Conservation (phyloP, 73 alveolate genomes). For the Breviolum minutum region DNA sequence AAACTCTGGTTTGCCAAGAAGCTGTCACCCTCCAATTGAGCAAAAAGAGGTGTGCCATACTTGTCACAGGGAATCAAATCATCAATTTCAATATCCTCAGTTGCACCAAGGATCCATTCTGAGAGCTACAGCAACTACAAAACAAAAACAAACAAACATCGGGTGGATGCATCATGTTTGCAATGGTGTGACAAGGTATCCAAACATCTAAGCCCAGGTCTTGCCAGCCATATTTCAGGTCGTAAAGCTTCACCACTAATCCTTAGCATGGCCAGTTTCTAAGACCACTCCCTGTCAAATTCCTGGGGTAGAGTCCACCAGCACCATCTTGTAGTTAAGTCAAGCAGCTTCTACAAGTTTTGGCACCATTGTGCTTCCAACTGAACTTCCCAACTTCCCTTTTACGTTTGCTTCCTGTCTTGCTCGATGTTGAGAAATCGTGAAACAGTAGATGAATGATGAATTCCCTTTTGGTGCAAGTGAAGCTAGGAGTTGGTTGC, state of each 20-base stretch:
- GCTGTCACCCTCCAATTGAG: constrained; percentile 73
- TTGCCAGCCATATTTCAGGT: constrained; percentile 51
- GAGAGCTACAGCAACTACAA: neutral
- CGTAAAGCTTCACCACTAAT: constrained; percentile 39
- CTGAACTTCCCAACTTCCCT: no score
- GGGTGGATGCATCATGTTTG: neutral
- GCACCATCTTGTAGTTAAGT: no score
- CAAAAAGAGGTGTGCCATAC: constrained; percentile 56
- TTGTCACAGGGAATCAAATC: constrained; percentile 75
- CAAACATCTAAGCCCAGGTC: neutral
- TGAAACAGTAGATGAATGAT: no score
- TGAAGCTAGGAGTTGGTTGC: no score
- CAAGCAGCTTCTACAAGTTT: no score
- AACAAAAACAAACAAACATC: neutral
- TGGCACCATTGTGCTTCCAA: no score
- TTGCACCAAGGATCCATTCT: neutral
- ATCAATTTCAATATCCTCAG: constrained; percentile 65
- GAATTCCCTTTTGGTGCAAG: no score
- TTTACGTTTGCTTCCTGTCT: no score
- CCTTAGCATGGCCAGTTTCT: neutral
- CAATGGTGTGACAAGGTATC: neutral
- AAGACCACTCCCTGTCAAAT: no score
- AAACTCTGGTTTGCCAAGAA: neutral
- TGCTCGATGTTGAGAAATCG: no score
- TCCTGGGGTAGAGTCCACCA: no score